Base-by-base conservation (phyloP, 1,284 basidiomycete species). In the Porogramme epimiltina region DNA sequence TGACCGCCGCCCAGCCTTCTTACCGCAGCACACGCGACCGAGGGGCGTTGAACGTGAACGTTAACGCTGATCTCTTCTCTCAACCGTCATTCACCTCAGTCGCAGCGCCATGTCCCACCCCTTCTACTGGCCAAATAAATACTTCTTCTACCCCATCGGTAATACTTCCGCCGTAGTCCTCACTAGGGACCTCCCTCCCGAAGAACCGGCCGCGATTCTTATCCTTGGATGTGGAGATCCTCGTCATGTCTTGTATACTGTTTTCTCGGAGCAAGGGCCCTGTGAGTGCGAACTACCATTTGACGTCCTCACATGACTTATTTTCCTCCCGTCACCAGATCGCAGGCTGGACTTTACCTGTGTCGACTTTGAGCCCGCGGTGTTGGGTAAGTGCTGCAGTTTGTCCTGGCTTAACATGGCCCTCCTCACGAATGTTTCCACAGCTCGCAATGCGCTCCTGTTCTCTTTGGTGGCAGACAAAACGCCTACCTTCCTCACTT, bases 221-320 rank as follows among this genome's bases (percentile, higher is more conserved):
- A 71, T 82, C 16, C 66, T 84, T 31, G 82, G 75, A 8, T 85
- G 81, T 58, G 82, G 84, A 11, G 84, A 85, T 59, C 76, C 78
- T 19, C 69, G 82, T 25, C 78, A 73, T 53, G 75, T 85, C 8
- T 53, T 86, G 10, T 81, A 79, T 60, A 84, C 84, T 0, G 52
- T 79, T 13, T 31, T 69, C 51, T 47, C 26, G 42, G 49, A 49
- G 34, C 42, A 22, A 22, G 15, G 25, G 3, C 16, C 26, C 18
- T 55, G 64, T 66, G 40, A 40, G 59, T 55, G 6, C 31, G 3
- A 19, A 10, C 18, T 18, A 24, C 18, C 10, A 6, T 19, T 36
- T 24, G 2, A 46, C 50, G 26, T 51, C 47, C 36, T 40, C 45
- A 3, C 24, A n/a, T 34, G 41, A 34, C 9, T 18, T 60, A 39